Percentiles rank a stretch among this genome's conserved stretches.
These are phyloP conservation scores for Filobasidium uniguttulatum DNA, from an alignment of 1,284 basidiomycete species.

Conservation along the genomic window DNA sequence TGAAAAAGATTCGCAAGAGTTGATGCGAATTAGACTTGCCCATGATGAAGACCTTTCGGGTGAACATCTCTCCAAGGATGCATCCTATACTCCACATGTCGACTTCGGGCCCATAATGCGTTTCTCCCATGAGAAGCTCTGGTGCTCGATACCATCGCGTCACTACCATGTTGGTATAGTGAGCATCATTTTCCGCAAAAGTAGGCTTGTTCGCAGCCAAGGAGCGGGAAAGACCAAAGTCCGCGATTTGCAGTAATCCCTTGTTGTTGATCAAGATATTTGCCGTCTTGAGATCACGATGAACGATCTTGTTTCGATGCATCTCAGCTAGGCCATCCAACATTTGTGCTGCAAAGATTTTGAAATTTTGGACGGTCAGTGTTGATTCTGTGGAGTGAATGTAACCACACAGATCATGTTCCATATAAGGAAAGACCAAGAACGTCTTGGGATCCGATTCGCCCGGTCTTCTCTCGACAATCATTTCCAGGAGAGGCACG, in stretches of 20 bases:
- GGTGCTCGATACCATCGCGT: constrained; percentile 97
- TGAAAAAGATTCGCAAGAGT: constrained; percentile 69
- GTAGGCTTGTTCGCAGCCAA: constrained; percentile 32
- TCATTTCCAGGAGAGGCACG: constrained; percentile 84
- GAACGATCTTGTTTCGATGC: constrained; percentile 84
- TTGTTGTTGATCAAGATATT: constrained; percentile 86
- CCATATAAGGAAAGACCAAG: constrained; percentile 99
- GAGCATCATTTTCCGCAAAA: constrained; percentile 43
- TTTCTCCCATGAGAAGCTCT: constrained; percentile 77
- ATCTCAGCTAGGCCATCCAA: constrained; percentile 90
- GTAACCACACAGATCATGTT: constrained; percentile 91
- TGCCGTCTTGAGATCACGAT: constrained; percentile 97
- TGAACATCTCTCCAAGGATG: constrained; percentile 92
- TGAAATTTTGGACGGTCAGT: constrained; percentile 69
- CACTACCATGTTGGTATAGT: constrained; percentile 97
- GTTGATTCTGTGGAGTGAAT: constrained; percentile 79
- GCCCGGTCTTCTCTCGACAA: constrained; percentile 37
- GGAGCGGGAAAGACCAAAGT: constrained; percentile 86
- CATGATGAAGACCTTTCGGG: constrained; percentile 69
- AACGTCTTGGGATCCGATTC: constrained; percentile 47
- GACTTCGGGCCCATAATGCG: constrained; percentile 80
- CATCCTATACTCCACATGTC: constrained; percentile 99
- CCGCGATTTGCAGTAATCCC: constrained; percentile 75
- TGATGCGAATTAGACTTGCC: constrained; percentile 84
- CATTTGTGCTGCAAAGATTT: constrained; percentile 90